Conservation (phyloP, 257 asterid genomes). For the Henckelia pumila region DNA sequence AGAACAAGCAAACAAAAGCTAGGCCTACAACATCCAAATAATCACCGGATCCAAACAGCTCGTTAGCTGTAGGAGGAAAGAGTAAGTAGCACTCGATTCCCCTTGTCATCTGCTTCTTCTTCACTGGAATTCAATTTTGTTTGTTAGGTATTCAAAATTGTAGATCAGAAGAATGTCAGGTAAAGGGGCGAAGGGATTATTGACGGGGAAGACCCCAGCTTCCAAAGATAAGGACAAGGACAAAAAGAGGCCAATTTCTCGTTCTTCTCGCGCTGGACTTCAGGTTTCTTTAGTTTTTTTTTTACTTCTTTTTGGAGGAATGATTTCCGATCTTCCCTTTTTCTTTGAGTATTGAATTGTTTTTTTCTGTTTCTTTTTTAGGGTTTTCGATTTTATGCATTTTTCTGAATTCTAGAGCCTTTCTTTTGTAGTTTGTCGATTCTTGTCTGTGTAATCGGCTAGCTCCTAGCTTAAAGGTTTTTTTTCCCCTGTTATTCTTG, state of each 20-base stretch:
- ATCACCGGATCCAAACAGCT: background rate
- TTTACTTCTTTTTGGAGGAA: background rate
- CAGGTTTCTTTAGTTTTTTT: slow-evolving; percentile 2
- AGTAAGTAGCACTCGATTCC: background rate
- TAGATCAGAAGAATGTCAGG: slow-evolving; percentile 13
- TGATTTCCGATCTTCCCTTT: background rate
- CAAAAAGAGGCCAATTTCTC: slow-evolving; percentile 32
- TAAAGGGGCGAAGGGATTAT: slow-evolving; percentile 20
- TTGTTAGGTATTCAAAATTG: background rate
- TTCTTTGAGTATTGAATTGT: background rate
- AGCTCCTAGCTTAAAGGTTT: too few relatives aligned
- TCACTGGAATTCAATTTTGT: background rate
- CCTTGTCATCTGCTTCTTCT: background rate
- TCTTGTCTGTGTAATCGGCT: background rate
- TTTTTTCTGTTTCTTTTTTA: background rate
- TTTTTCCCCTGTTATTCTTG: background rate
- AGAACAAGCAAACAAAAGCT: too few relatives aligned
- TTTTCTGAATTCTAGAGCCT: background rate
- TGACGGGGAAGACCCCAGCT: slow-evolving; percentile 16
- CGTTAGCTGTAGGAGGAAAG: background rate
- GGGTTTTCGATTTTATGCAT: background rate
- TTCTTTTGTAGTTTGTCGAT: background rate
- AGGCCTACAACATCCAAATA: background rate
- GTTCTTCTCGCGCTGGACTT: slow-evolving; percentile 21
- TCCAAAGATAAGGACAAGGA: slow-evolving; percentile 24